phyloP scores from a whole-genome alignment of 2,329 filamentous ascomycete genomes.

The Neofusicoccum sp. region DNA sequence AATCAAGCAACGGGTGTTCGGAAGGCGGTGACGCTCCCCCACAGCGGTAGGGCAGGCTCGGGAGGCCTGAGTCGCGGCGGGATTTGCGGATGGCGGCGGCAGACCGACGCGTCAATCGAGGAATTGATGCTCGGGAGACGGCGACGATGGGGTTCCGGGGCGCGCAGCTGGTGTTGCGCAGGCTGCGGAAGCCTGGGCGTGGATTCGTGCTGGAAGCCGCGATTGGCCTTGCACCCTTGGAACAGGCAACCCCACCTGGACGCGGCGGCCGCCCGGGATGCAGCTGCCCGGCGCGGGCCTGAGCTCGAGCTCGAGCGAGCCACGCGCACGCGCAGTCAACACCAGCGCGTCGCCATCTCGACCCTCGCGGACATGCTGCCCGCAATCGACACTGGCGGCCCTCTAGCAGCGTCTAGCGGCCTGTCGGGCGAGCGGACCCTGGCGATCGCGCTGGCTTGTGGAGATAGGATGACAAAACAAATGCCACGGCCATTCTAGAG shows the following conservation, averaged over 20 bases:
- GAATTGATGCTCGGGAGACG: background rate
- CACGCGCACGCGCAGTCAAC: background rate
- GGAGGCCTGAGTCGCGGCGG: constrained; percentile 26
- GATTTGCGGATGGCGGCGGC: background rate
- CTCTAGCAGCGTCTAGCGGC: background rate
- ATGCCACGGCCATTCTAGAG: background rate
- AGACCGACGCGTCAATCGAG: background rate
- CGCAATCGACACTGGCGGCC: background rate
- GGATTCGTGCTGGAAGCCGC: background rate
- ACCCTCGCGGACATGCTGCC: background rate
- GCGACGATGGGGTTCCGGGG: background rate
- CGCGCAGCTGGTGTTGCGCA: constrained; percentile 3
- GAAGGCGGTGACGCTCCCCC: constrained; percentile 17
- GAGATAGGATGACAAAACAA: constrained; percentile 19
- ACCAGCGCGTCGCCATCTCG: background rate
- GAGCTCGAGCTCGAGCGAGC: background rate
- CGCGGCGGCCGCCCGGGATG: constrained; percentile 2
- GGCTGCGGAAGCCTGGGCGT: background rate
- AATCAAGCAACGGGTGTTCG: constrained; percentile 4
- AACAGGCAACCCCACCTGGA: background rate
- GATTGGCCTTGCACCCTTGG: background rate
- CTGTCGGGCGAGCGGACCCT: constrained; percentile 10
- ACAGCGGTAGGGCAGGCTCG: constrained; percentile 16
- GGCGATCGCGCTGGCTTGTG: constrained; percentile 12
- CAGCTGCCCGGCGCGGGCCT: background rate